Conservation (phyloP, 1,284 basidiomycete genomes). For the Gomphus bonarii region DNA sequence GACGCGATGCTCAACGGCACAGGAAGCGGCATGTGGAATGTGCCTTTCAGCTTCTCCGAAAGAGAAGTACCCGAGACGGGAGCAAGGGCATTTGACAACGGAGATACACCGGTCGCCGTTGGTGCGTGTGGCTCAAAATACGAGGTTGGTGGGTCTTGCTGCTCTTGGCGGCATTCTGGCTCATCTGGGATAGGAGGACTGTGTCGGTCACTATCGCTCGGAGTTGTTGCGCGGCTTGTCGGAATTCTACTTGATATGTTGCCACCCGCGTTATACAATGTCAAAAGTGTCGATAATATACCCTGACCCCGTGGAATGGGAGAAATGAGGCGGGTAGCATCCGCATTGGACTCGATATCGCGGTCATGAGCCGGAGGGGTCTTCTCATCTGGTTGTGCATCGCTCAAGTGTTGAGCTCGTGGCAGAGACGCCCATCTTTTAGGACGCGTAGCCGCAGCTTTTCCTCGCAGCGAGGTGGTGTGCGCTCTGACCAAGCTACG, state of each 20-base stretch:
- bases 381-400: not conserved
- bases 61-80: not conserved
- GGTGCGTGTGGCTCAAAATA: not conserved
- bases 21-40: not conserved
- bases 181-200: not conserved
- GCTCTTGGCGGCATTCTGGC: not conserved
- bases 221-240: not conserved
- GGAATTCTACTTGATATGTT: not conserved
- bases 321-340: not conserved
- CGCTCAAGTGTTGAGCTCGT: not conserved
- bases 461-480: not conserved
- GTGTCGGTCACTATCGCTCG: not conserved
- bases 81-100: not conserved
- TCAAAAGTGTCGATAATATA: not conserved
- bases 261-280: not conserved
- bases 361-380: not conserved
- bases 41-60: not conserved
- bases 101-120: not conserved
- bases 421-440: not conserved
- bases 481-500: not conserved
- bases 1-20: not conserved
- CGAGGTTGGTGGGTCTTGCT: not conserved
- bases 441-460: not conserved
- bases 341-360: not conserved
- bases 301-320: constrained; percentile 1